Base-by-base conservation (phyloP, 2,329 filamentous ascomycete species). In the Phialophora tarda region DNA sequence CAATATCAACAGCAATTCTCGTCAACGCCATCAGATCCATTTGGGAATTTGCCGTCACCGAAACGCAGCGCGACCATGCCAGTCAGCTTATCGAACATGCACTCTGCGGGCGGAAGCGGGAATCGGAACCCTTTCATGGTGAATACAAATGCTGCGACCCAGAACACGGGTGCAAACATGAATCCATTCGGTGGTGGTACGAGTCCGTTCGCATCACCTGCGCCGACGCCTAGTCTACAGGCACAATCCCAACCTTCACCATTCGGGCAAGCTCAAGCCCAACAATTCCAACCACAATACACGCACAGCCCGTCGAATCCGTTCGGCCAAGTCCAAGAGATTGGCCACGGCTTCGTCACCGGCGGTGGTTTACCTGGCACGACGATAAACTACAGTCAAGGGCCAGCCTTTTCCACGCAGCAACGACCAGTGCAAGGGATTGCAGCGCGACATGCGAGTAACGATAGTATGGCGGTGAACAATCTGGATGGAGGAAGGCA, bases 391-490 rank as follows among this genome's bases (percentile, higher is more conserved):
- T 51, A 51, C 23, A 51, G 24, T 8, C 48, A 51, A 28, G 48
- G 48, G 3, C 48, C 3, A 28, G 10, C 21, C 21, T 23, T 28
- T 23, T 51, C 48, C 14, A 28, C 24, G 8, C 53, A 55, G 28
- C 64, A 56, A 23, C 38, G 44, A 28, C 50, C 57, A 32, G 48
- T 32, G 11, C 67, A 63, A 56, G 67, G 64, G n/a, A 71, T 66
- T 30, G 64, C 59, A 4, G 59, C 64, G 10, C 30, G 68, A 57
- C 71, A 74, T 59, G 48, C 81, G 73, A 83, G 81, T 72, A 79
- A 82, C 66, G 82, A 80, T 56, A 83, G 82, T 59, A 78, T 83
- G 47, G 81, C 82, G 69, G 76, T 83, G 62, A 81, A 77, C 59
- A 78, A 78, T 14, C 72, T 81, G 44, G 80, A 83, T 64, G 81